Conservation (phyloP, 768 basidiomycete genomes). For the Tulasnella sp. region DNA sequence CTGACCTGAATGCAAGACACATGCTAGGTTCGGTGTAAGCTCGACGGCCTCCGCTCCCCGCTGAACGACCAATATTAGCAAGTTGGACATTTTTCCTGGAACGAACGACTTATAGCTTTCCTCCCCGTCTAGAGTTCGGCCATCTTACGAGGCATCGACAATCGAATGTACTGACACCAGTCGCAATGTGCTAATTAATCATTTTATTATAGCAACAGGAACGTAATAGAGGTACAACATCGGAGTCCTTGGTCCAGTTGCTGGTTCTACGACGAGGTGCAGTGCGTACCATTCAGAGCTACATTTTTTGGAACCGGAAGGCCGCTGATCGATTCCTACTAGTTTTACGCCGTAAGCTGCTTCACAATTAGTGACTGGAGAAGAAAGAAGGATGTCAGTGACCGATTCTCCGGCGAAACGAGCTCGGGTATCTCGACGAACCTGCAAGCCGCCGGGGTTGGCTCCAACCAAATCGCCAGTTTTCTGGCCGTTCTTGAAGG, state of each 20-base stretch:
- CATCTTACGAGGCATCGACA: no score
- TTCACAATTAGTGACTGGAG: neutral
- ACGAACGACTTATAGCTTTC: no score
- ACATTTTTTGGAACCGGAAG: neutral
- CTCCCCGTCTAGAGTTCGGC: no score
- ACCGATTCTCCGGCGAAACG: neutral
- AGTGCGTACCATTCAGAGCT: neutral
- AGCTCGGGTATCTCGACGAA: neutral
- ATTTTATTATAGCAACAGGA: neutral
- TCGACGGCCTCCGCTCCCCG: no score
- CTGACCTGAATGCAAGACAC: no score
- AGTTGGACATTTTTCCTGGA: no score
- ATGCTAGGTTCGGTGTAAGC: no score
- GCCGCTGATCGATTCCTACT: no score
- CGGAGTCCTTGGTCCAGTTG: neutral
- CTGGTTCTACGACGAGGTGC: neutral
- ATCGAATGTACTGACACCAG: no score
- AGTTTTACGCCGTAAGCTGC: neutral
- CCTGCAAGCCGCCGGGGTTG: slow-evolving; percentile 25
- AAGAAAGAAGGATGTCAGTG: neutral
- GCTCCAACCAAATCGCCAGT: slow-evolving; percentile 55
- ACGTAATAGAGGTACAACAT: neutral
- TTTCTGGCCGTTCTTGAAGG: slow-evolving; percentile 48
- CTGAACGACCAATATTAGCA: no score
- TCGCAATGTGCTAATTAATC: neutral